These are phyloP conservation scores for Cladosporium oxysporum DNA, from an alignment of 2,329 filamentous ascomycete genomes.

Conservation along the genomic window DNA sequence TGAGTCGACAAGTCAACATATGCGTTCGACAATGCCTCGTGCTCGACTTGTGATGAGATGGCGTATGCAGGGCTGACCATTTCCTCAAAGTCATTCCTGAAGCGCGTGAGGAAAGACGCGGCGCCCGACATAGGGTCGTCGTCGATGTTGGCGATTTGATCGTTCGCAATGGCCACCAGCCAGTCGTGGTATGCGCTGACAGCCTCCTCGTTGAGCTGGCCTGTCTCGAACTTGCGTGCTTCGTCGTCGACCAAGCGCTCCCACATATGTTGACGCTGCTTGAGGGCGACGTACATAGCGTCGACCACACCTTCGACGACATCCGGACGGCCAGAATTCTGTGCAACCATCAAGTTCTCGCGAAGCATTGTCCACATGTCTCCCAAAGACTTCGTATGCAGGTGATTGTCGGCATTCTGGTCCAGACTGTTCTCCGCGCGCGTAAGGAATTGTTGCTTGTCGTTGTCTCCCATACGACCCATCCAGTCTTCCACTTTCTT, in stretches of 20 bases:
- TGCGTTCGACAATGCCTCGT: slow-evolving; percentile 76
- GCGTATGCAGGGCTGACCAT: slow-evolving; percentile 80
- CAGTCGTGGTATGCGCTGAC: slow-evolving; percentile 79
- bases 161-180: slow-evolving; percentile 95
- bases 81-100: slow-evolving; percentile 79
- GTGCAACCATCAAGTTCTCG: slow-evolving; percentile 85
- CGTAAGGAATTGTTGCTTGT: slow-evolving; percentile 77
- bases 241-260: slow-evolving; percentile 87
- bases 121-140: slow-evolving; percentile 71
- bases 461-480: slow-evolving; percentile 82
- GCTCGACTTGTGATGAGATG: slow-evolving; percentile 68
- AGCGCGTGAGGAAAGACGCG: slow-evolving; percentile 80
- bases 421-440: slow-evolving; percentile 80
- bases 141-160: slow-evolving; percentile 97
- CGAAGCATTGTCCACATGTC: slow-evolving; percentile 98
- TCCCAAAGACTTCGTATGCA: slow-evolving; percentile 86
- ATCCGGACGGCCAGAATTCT: slow-evolving; percentile 80
- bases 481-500: slow-evolving; percentile 97
- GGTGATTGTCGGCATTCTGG: slow-evolving; percentile 83
- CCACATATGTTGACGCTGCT: slow-evolving; percentile 80
- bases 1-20: slow-evolving; percentile 95
- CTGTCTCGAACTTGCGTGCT: slow-evolving; percentile 68
- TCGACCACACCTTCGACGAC: slow-evolving; percentile 95
- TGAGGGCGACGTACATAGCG: slow-evolving; percentile 88
- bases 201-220: slow-evolving; percentile 57